Percentiles rank a stretch among this genome's conserved stretches.
These are phyloP conservation scores for Eimeria brunetti DNA, from an alignment of 169 alveolate species.

Conservation along the genomic window DNA sequence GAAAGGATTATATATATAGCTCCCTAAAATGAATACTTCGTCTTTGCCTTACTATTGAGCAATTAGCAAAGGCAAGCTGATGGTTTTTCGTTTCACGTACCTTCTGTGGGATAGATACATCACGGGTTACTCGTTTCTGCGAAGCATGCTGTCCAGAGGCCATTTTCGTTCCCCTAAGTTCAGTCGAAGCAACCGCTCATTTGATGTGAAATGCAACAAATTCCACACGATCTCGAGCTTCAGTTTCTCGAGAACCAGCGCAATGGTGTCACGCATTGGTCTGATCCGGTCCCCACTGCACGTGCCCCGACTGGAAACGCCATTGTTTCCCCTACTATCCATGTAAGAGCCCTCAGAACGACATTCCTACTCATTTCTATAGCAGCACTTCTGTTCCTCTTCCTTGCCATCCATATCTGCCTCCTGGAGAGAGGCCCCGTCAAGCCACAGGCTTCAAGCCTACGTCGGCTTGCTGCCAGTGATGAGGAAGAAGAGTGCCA, in stretches of 20 bases:
- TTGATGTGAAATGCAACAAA: conserved; percentile 8
- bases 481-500: neutral
- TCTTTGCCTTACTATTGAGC: no score
- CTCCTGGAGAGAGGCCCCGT: neutral
- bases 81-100: no score
- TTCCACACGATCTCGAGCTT: neutral
- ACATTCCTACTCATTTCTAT: neutral
- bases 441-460: neutral
- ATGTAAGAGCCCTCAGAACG: neutral
- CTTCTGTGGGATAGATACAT: no score
- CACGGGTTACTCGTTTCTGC: no score
- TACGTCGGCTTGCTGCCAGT: conserved; percentile 3
- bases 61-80: no score
- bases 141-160: no score
- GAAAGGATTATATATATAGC: no score
- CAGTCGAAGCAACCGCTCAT: neutral
- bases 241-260: neutral
- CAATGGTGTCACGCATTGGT: no score
- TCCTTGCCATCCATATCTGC: neutral
- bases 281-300: neutral
- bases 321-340: neutral
- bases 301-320: neutral
- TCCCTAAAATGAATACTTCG: no score
- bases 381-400: neutral
- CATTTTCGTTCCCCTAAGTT: neutral